phyloP scores from a whole-genome alignment of 192 early-diverging fungal species.

The Oehlia diaphana region DNA sequence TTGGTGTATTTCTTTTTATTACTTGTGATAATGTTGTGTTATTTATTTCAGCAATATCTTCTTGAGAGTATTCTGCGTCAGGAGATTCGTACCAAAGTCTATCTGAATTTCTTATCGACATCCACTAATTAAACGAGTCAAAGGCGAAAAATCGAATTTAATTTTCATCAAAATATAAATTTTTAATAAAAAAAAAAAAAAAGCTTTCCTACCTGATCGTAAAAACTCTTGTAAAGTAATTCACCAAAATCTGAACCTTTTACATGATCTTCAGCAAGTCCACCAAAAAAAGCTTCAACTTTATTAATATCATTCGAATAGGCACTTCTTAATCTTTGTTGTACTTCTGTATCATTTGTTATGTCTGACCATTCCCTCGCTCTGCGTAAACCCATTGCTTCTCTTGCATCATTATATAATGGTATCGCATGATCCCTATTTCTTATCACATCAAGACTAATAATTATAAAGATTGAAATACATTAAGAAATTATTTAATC shows the following conservation, averaged over 20 bases:
- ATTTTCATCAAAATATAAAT: not conserved
- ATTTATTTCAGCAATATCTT: conserved; percentile 33
- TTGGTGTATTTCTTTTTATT: not conserved
- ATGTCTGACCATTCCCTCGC: conserved; percentile 19
- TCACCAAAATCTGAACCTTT: conserved; percentile 10
- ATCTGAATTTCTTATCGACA: conserved; percentile 47
- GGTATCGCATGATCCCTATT: not conserved
- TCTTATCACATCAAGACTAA: not conserved
- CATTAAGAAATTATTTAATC: not conserved
- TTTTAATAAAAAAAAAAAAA: too few relatives aligned
- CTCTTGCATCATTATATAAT: conserved; percentile 30
- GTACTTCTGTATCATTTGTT: conserved; percentile 9
- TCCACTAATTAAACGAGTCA: conserved; percentile 30
- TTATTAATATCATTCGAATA: conserved; percentile 15
- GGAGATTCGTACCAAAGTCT: conserved; percentile 54
- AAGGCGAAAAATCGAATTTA: not conserved
- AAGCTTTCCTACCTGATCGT: not conserved
- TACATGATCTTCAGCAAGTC: conserved; percentile 22
- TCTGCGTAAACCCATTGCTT: not conserved
- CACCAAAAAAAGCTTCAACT: conserved; percentile 28
- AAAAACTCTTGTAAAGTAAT: not conserved
- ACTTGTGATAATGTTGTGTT: conserved; percentile 32
- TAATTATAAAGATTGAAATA: not conserved
- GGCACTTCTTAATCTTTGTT: not conserved
- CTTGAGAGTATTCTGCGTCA: conserved; percentile 27